phyloP scores from a whole-genome alignment of 2,329 filamentous ascomycete genomes.

The Cercospora sojina region DNA sequence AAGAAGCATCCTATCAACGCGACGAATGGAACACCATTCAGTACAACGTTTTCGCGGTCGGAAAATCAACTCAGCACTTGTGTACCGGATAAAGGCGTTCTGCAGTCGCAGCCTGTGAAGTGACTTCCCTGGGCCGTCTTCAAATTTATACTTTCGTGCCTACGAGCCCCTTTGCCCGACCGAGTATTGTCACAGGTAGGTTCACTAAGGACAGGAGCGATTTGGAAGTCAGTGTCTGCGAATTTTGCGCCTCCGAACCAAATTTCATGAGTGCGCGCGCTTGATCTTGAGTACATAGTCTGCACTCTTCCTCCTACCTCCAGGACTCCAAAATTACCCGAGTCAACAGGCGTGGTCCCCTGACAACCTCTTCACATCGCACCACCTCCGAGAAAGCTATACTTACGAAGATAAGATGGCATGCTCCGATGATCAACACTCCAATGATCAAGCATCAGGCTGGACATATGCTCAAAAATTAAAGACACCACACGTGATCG shows the following conservation, averaged over 20 bases:
- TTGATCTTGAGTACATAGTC: neutral
- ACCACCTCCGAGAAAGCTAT: neutral
- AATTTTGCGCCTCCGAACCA: neutral
- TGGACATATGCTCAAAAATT: too few species aligned
- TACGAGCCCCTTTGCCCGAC: neutral
- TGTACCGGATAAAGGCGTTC: neutral
- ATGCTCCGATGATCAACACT: too few species aligned
- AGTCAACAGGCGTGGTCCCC: neutral
- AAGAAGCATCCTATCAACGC: neutral
- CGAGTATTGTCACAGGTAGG: neutral
- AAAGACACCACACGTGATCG: too few species aligned
- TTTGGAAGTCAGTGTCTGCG: neutral
- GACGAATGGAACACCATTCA: neutral
- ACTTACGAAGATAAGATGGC: neutral
- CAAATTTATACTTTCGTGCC: neutral
- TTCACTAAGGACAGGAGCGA: neutral
- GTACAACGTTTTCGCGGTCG: neutral
- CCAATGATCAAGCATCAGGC: too few species aligned
- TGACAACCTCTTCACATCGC: neutral
- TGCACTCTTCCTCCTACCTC: neutral
- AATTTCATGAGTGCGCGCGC: neutral
- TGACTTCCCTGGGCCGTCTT: neutral
- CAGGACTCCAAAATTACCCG: neutral
- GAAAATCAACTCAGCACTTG: neutral
- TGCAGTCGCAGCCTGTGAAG: neutral